phyloP scores from a whole-genome alignment of 768 basidiomycete species.

The Dentipellis fragilis region DNA sequence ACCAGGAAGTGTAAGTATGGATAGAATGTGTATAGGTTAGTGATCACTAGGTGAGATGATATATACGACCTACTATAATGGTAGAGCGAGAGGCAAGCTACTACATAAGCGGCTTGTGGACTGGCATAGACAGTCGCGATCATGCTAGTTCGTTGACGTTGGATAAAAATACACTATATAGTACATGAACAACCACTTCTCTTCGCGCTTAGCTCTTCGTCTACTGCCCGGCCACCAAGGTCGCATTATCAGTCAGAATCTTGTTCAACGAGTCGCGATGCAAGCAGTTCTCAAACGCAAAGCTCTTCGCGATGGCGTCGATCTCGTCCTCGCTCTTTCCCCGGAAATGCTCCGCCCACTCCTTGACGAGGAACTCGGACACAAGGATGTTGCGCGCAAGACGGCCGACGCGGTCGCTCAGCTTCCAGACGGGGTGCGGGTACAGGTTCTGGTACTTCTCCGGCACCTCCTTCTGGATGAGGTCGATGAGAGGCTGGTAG shows the following conservation, averaged over 20 bases:
- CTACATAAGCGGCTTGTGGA: too few species aligned
- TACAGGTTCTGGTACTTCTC: constrained; percentile 45
- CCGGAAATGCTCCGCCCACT: constrained; percentile 64
- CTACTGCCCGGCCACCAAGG: constrained; percentile 8
- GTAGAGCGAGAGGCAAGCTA: too few species aligned
- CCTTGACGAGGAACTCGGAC: constrained; percentile 59
- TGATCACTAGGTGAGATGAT: too few species aligned
- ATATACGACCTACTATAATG: too few species aligned
- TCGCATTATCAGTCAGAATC: constrained; percentile 21
- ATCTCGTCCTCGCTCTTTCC: constrained; percentile 51
- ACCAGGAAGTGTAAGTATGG: too few species aligned
- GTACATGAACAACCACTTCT: too few species aligned
- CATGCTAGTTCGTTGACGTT: too few species aligned
- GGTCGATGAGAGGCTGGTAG: constrained; percentile 59
- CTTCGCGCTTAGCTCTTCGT: too few species aligned
- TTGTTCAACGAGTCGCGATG: constrained; percentile 50
- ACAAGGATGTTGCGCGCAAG: constrained; percentile 60
- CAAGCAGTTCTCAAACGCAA: constrained; percentile 59
- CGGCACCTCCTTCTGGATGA: constrained; percentile 45
- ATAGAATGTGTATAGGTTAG: too few species aligned
- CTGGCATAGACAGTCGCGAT: too few species aligned
- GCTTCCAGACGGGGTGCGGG: constrained; percentile 55
- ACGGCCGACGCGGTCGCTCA: constrained; percentile 42
- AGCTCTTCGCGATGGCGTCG: constrained; percentile 67
- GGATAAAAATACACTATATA: too few species aligned